Evolutionary conservation across 2,329 filamentous ascomycete species (phyloP).

Genomic region (Tympanopsis confertula): DNA sequence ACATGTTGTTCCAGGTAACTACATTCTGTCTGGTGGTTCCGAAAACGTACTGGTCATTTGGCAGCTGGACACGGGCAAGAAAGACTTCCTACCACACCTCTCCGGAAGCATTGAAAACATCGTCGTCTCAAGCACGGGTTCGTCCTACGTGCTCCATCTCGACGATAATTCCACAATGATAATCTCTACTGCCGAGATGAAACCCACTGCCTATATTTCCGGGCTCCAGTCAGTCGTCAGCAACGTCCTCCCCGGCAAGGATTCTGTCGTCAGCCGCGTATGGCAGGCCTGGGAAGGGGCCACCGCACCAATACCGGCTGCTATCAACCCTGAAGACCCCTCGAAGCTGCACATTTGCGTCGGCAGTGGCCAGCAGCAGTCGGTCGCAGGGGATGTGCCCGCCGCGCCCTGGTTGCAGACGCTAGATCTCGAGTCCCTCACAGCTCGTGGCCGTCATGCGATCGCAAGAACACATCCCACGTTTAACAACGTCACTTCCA

Average conservation of each 20-base stretch:
- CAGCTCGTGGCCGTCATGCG: conserved; percentile 75
- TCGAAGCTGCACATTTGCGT: conserved; percentile 60
- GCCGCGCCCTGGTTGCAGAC: conserved; percentile 62
- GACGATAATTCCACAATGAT: conserved; percentile 89
- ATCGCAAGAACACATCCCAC: conserved; percentile 80
- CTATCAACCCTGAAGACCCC: conserved; percentile 48
- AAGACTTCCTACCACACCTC: conserved; percentile 80
- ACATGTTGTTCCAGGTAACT: conserved; percentile 54
- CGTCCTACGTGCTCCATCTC: conserved; percentile 73
- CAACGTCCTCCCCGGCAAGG: conserved; percentile 35
- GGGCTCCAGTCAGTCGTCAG: conserved; percentile 61
- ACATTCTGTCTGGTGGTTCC: conserved; percentile 81
- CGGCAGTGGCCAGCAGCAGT: conserved; percentile 45
- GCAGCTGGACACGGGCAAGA: conserved; percentile 80
- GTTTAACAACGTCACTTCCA: conserved; percentile 63
- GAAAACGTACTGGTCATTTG: conserved; percentile 85
- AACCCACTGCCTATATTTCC: conserved; percentile 71
- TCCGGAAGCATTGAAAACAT: conserved; percentile 76
- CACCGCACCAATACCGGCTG: conserved; percentile 41
- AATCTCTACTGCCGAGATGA: conserved; percentile 78
- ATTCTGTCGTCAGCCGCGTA: conserved; percentile 38
- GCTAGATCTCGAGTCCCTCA: conserved; percentile 70
- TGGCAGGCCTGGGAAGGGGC: conserved; percentile 31
- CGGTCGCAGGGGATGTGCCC: conserved; percentile 33
- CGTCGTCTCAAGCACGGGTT: conserved; percentile 66